Evolutionary conservation across 2,329 filamentous ascomycete species (phyloP), one percentile per base, ranked within the genome.

Genomic region (Scedosporium boydii): DNA sequence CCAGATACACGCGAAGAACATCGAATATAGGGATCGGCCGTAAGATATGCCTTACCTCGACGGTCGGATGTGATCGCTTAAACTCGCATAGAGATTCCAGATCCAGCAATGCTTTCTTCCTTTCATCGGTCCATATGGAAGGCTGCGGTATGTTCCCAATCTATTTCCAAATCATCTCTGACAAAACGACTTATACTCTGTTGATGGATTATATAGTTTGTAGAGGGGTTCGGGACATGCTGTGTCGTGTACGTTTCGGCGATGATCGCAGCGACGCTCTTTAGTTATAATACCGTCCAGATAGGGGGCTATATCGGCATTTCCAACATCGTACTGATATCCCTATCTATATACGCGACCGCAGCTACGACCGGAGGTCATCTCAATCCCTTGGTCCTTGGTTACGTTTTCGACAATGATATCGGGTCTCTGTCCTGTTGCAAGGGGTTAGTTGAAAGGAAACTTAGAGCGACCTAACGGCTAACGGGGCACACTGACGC

Each of bases 321-420:
- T 44, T 71, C 72, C 62, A 80, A 75, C 63, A 68, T 72, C 10
- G 65, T 77, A 23, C 65, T 79, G 57, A 69, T 82, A 16, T 69
- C 79, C 0, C 67, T 80, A 1, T 78, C 82, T 66, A 80, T 83
- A 57, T 82, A 77, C 65, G 76, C 76, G 7, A 77, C 78, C 14
- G 77, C 74, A 4, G 76, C 80, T 0, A 76, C 77, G 0, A 79
- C 77, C 3, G 80, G 81, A 46, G 81, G 77, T 1, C 81, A 84
- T 66, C 69, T 84, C 62, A 84, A 81, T 65, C 81, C 81, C 1
- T 70, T 78, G 38, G 82, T 84, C 81, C 1, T 70, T 78, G 38
- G 82, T 84, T 64, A 82, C 80, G 0, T 75, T 83, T 57, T 75
- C 78, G 2, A 81, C 80, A 2, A 78, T 84, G 63, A 77, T 81